These are phyloP conservation scores for Mallotus japonicus DNA, from an alignment of 441 rosid species.

Conservation along the genomic window DNA sequence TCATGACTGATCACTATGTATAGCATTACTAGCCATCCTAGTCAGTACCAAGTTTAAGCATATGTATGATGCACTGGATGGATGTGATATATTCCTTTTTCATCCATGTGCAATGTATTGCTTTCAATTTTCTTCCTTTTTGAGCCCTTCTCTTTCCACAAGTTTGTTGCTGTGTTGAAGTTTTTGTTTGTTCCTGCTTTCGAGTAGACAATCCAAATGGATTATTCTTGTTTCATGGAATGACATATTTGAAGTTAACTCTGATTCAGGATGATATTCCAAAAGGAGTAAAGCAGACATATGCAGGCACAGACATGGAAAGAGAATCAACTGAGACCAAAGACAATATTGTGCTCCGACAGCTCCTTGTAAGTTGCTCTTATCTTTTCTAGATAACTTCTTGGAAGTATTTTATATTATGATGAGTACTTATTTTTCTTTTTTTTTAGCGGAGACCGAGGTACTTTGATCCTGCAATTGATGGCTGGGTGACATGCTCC, in stretches of 20 bases:
- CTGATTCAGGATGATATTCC: not conserved
- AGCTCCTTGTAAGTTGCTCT: slow-evolving; percentile 30
- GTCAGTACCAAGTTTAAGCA: not conserved
- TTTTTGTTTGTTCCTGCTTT: not conserved
- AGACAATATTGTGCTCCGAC: slow-evolving; percentile 26
- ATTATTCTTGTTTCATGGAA: not conserved
- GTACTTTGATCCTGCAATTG: slow-evolving; percentile 31
- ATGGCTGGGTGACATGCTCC: slow-evolving; percentile 3
- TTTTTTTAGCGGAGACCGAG: slow-evolving; percentile 29
- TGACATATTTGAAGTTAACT: not conserved
- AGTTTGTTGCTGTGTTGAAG: no score
- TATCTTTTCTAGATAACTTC: not conserved
- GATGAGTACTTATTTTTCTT: not conserved
- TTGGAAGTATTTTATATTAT: not conserved
- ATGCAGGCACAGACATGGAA: slow-evolving; percentile 3
- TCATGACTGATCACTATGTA: not conserved
- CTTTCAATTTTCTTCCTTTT: no score
- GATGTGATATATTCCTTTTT: not conserved
- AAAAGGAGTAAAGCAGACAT: not conserved
- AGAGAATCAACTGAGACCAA: not conserved
- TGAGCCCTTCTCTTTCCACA: no score
- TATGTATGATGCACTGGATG: not conserved
- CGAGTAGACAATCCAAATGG: not conserved
- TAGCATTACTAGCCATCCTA: not conserved
- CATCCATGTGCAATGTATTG: no score